Conservation (phyloP, 2,329 filamentous ascomycete species). For the Apiospora aurea region DNA sequence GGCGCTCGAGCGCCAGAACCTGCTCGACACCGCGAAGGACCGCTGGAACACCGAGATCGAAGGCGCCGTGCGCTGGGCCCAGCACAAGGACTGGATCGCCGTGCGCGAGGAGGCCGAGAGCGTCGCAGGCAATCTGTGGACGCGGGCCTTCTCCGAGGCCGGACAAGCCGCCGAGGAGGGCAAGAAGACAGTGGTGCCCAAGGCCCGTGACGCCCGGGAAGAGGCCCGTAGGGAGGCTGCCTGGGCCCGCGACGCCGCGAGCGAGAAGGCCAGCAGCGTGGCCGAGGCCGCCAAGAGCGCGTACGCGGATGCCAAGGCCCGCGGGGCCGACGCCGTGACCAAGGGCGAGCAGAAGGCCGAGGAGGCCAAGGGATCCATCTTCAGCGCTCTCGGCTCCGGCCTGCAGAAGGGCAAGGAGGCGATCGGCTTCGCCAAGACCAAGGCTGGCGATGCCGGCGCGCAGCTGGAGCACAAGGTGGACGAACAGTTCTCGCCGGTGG, state of each 20-base stretch:
- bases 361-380: slow-evolving; percentile 47
- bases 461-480: slow-evolving; percentile 42
- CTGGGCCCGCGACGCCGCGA: slow-evolving; percentile 36
- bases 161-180: slow-evolving; percentile 39
- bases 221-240: slow-evolving; percentile 42
- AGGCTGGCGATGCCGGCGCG: slow-evolving; percentile 45
- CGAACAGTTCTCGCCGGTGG: slow-evolving; percentile 47
- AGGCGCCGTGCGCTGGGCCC: slow-evolving; percentile 69
- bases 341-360: slow-evolving; percentile 41
- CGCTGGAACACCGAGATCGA: slow-evolving; percentile 80
- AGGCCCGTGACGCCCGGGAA: slow-evolving; percentile 36
- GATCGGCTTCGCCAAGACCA: slow-evolving; percentile 47
- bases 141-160: slow-evolving; percentile 44
- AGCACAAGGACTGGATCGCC: slow-evolving; percentile 70
- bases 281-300: slow-evolving; percentile 41
- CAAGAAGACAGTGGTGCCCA: slow-evolving; percentile 23
- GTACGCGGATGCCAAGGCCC: slow-evolving; percentile 41
- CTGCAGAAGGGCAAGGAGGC: slow-evolving; percentile 51
- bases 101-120: slow-evolving; percentile 66
- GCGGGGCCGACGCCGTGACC: slow-evolving; percentile 36
- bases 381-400: slow-evolving; percentile 49
- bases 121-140: slow-evolving; percentile 54
- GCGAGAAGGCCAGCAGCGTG: slow-evolving; percentile 39
- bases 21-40: slow-evolving; percentile 75
- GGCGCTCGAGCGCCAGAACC: slow-evolving; percentile 58